Base-by-base conservation (phyloP, 129 eudicot species). In the Flaveria linearis region DNA sequence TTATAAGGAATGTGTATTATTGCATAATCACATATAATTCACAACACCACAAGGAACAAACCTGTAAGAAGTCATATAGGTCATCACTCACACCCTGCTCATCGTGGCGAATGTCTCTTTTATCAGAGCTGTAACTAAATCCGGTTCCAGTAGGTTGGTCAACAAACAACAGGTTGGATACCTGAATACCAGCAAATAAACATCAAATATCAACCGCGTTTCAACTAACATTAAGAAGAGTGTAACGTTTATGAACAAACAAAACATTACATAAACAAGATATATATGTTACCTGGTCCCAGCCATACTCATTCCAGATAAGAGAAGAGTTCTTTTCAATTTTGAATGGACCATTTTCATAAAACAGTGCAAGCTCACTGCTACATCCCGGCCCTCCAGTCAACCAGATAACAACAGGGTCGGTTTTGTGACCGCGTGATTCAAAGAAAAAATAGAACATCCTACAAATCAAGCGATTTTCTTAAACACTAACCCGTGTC, bases 351-450 rank as follows among this genome's bases (percentile, higher is more conserved):
- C 98, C 98, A 55, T 92, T 92, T 83, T 90, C 98, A 62, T 87
- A 92, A 73, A 92, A 92, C 47, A 92, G 88, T 51, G 98, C 98
- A 83, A 92, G 82, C 86, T 90, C 97, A 62, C 97, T 92, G 80
- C 97, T 92, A 80, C 97, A 92, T 12, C 97, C 97, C 61, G 97
- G 97, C 16, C 97, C 97, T 78, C 97, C 96, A 75, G 96, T 89
- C 85, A 92, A 62, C 96, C 98, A 90, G 71, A 92, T 88, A n/a
- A 90, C 98, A 76, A 92, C 94, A 78, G 96, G 98, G 61, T 92
- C 92, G 9, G 86, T 73, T 72, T 81, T 84, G 86, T 85, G 79
- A 71, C 86, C 86, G 64, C 94, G 91, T 47, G 98, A 92, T 70
- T 92, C 94, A 39, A 92, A 92, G 96, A 92, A 92, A 56, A 92